Evolutionary conservation across 1,284 basidiomycete species (phyloP).

Genomic region (Pyrrhoderma lamaoense): DNA sequence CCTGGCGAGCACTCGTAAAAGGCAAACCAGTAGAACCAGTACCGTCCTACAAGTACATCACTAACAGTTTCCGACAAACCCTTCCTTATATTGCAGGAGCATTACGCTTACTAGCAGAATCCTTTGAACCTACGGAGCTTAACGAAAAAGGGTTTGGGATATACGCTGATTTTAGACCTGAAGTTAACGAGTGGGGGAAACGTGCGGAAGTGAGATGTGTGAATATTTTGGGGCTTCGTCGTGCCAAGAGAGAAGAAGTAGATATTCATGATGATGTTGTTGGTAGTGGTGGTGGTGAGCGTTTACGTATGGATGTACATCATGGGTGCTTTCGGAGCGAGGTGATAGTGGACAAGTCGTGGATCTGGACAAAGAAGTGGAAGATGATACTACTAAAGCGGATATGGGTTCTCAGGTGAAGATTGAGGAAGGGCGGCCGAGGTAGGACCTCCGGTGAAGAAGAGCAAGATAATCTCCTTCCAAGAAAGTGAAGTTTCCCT

Average conservation of each 20-base stretch:
- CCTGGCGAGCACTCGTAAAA: slow-evolving; percentile 79
- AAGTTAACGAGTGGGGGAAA: slow-evolving; percentile 67
- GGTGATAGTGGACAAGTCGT: too few species aligned
- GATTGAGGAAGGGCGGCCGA: too few species aligned
- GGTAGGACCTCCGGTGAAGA: too few species aligned
- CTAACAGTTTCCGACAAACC: slow-evolving; percentile 70
- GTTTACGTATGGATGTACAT: too few species aligned
- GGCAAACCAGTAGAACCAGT: slow-evolving; percentile 68
- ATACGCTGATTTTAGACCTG: slow-evolving; percentile 73
- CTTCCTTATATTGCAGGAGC: slow-evolving; percentile 74
- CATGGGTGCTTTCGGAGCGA: too few species aligned
- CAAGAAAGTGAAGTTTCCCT: slow-evolving; percentile 47
- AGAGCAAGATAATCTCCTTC: too few species aligned
- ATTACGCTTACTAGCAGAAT: slow-evolving; percentile 67
- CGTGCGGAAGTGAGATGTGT: slow-evolving; percentile 59
- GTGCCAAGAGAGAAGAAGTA: slow-evolving; percentile 25
- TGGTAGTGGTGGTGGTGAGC: slow-evolving; percentile 30
- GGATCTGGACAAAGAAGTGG: too few species aligned
- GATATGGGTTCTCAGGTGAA: too few species aligned
- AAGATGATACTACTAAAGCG: too few species aligned
- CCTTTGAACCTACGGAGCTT: slow-evolving; percentile 57
- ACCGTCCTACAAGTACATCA: slow-evolving; percentile 75
- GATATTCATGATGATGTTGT: slow-evolving; percentile 35
- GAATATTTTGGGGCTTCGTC: slow-evolving; percentile 51
- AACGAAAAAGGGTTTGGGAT: slow-evolving; percentile 63